Conservation (phyloP, 805 yeast genomes). For the Ogataea populi-albae region DNA sequence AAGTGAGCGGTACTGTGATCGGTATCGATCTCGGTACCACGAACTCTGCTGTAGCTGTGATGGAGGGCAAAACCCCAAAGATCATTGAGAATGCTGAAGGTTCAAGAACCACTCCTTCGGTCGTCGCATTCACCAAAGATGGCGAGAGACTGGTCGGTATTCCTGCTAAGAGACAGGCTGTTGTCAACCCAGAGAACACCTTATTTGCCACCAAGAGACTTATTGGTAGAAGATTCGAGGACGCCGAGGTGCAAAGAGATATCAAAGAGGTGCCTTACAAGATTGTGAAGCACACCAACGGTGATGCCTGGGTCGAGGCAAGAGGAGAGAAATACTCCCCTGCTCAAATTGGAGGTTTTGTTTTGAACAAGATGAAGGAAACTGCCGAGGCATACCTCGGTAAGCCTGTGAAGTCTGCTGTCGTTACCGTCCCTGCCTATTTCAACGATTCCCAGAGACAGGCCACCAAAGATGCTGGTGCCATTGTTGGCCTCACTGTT, state of each 20-base stretch:
- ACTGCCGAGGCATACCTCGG: slow-evolving; percentile 92
- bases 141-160: slow-evolving; percentile 56
- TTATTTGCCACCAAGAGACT: slow-evolving; percentile 79
- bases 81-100: slow-evolving; percentile 80
- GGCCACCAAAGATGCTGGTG: slow-evolving; percentile 97
- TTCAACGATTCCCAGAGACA: slow-evolving; percentile 91
- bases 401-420: slow-evolving; percentile 84
- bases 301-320: slow-evolving; percentile 67
- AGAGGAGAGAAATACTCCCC: slow-evolving; percentile 55
- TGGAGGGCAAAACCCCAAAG: slow-evolving; percentile 58
- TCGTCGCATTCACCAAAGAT: slow-evolving; percentile 61
- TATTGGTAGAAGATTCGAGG: slow-evolving; percentile 70
- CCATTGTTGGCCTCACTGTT: slow-evolving; percentile 90
- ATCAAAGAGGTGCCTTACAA: slow-evolving; percentile 59
- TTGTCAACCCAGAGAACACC: slow-evolving; percentile 72
- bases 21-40: slow-evolving; percentile 88
- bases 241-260: slow-evolving; percentile 69
- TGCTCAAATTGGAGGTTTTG: slow-evolving; percentile 65
- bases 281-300: slow-evolving; percentile 56
- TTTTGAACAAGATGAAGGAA: slow-evolving; percentile 96
- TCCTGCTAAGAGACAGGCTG: slow-evolving; percentile 75
- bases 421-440: slow-evolving; percentile 87
- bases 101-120: slow-evolving; percentile 74
- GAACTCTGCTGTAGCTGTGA: slow-evolving; percentile 80
- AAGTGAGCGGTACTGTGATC: slow-evolving; percentile 47